Percentiles rank a stretch among this genome's conserved stretches.
Evolutionary conservation across 176 grass and related monocot genomes (phyloP).

Genomic region (Ensete glaucum): DNA sequence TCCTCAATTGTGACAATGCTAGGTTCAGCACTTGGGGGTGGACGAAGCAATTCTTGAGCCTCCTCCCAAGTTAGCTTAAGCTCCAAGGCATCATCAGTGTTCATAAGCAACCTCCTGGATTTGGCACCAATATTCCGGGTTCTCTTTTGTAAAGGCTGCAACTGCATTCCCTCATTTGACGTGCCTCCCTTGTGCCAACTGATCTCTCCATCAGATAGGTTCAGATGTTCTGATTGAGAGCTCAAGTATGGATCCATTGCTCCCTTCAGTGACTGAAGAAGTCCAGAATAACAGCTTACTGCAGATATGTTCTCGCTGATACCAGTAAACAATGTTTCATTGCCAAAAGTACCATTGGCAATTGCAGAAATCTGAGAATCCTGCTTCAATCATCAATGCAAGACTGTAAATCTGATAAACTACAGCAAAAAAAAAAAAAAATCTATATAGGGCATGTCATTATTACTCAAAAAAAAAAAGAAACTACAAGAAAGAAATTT

Average conservation of each 20-base stretch:
- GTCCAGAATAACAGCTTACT: constrained; percentile 74
- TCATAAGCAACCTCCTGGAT: constrained; percentile 78
- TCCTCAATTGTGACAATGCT: constrained; percentile 88
- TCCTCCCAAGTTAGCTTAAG: constrained; percentile 94
- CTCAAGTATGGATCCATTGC: constrained; percentile 44
- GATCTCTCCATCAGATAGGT: constrained; percentile 52
- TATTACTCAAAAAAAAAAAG: neutral
- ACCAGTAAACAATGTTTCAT: constrained; percentile 59
- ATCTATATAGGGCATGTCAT: neutral
- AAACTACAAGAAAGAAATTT: neutral
- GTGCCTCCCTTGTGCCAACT: constrained; percentile 52
- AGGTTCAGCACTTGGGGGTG: constrained; percentile 71
- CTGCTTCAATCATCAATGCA: constrained; percentile 33
- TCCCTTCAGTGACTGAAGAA: constrained; percentile 74
- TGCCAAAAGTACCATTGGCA: constrained; percentile 69
- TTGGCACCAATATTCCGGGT: constrained; percentile 86
- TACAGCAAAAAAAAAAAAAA: neutral
- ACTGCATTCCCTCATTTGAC: constrained; percentile 46
- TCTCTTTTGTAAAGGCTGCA: constrained; percentile 63
- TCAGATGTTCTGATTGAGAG: constrained; percentile 48
- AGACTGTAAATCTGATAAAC: constrained; percentile 11
- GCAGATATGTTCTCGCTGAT: constrained; percentile 54
- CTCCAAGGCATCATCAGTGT: constrained; percentile 83
- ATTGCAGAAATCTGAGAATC: constrained; percentile 98
- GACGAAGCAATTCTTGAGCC: constrained; percentile 89